Evolutionary conservation across 2,329 filamentous ascomycete genomes (phyloP).

Genomic region (Colletotrichum costaricense): DNA sequence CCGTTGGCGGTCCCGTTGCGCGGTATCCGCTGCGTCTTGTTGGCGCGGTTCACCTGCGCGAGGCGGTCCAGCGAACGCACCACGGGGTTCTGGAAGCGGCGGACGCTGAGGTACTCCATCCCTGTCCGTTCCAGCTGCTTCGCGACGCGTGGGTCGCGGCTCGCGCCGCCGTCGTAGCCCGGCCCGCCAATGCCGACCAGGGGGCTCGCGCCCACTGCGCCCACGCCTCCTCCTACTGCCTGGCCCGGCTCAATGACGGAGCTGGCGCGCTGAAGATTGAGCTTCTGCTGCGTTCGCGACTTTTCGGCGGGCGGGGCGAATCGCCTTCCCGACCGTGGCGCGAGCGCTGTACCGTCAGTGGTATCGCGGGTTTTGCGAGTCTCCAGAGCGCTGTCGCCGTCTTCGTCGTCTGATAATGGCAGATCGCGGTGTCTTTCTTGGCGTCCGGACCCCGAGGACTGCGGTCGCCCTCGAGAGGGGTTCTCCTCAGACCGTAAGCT

Average conservation of each 20-base stretch:
- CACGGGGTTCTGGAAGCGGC: slow-evolving; percentile 78
- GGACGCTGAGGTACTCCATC: slow-evolving; percentile 80
- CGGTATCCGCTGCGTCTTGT: slow-evolving; percentile 62
- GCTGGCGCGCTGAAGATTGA: slow-evolving; percentile 79
- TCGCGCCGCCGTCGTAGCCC: slow-evolving; percentile 62
- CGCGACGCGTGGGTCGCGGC: slow-evolving; percentile 71
- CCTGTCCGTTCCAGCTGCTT: slow-evolving; percentile 76
- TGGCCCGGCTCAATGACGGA: slow-evolving; percentile 76
- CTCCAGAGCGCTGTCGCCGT: slow-evolving; percentile 10
- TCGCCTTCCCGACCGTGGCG: slow-evolving; percentile 55
- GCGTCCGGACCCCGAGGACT: slow-evolving; percentile 53
- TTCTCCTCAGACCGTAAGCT: slow-evolving; percentile 47
- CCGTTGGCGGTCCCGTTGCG: slow-evolving; percentile 50
- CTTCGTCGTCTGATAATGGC: slow-evolving; percentile 45
- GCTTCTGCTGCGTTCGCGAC: slow-evolving; percentile 79
- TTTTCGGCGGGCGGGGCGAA: slow-evolving; percentile 60
- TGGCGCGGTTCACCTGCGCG: slow-evolving; percentile 49
- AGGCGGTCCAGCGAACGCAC: slow-evolving; percentile 67
- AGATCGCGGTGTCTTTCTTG: slow-evolving; percentile 29
- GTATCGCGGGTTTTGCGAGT: neutral
- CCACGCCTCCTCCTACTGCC: slow-evolving; percentile 48
- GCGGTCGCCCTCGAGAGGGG: slow-evolving; percentile 50
- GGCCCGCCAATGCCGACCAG: slow-evolving; percentile 64
- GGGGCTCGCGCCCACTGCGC: slow-evolving; percentile 56
- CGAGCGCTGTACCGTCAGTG: slow-evolving; percentile 55